Percentiles rank a stretch among this genome's conserved stretches.
phyloP scores from a whole-genome alignment of 306 rosid genomes.

The Morella rubra region DNA sequence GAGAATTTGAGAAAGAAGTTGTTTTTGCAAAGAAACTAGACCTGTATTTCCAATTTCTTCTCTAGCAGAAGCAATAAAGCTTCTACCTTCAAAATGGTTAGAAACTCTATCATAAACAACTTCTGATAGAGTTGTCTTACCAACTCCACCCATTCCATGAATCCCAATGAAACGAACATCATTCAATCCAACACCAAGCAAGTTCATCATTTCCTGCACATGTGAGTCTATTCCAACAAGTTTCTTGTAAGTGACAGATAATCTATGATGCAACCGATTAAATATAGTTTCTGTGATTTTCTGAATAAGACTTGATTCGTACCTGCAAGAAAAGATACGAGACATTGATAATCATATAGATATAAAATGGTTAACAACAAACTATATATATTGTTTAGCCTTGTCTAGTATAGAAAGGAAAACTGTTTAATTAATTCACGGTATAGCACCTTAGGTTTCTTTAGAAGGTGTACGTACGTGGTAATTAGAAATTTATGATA shows the following conservation, averaged over 20 bases:
- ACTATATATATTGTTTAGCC: no score
- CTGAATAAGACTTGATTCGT: not conserved
- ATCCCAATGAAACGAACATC: constrained; percentile 28
- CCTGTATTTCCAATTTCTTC: not conserved
- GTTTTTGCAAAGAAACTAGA: not conserved
- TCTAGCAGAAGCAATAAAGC: not conserved
- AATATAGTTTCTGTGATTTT: not conserved
- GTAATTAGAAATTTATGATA: no score
- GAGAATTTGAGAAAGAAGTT: not conserved
- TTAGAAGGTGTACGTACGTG: no score
- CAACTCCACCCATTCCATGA: not conserved
- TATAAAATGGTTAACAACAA: no score
- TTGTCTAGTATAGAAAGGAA: no score
- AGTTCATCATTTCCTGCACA: not conserved
- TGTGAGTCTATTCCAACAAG: constrained; percentile 6
- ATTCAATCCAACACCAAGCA: not conserved
- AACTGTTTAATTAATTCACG: no score
- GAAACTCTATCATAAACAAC: constrained; percentile 4
- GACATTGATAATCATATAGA: no score
- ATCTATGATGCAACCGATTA: not conserved
- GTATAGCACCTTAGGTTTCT: no score
- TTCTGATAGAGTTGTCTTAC: constrained; percentile 13
- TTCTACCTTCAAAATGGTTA: not conserved
- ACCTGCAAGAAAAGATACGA: not conserved
- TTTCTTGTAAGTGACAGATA: not conserved